Percentiles rank a stretch among this genome's conserved stretches.
These are phyloP conservation scores for Hericium erinaceus DNA, from an alignment of 768 basidiomycete genomes.

Conservation along the genomic window DNA sequence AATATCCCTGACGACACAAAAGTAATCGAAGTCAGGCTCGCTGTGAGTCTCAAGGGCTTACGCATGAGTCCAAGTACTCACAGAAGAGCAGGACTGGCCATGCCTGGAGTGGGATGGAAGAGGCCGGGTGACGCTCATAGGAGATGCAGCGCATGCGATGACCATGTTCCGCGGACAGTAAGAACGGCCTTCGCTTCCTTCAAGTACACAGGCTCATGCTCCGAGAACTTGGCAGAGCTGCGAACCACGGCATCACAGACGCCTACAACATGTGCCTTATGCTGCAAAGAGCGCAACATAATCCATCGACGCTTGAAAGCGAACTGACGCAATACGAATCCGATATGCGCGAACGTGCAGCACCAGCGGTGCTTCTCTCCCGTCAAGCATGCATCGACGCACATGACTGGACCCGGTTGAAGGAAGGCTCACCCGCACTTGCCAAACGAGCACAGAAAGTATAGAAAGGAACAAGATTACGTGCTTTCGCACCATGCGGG, in stretches of 20 bases:
- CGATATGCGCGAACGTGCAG: not conserved
- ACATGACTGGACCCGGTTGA: not conserved
- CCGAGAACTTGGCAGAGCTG: not conserved
- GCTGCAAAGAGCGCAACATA: not conserved
- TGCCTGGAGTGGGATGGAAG: not conserved
- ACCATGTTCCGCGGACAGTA: not conserved
- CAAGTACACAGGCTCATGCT: not conserved
- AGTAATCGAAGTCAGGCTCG: not conserved
- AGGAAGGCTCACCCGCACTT: not conserved
- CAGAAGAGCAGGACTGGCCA: not conserved
- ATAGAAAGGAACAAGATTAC: not conserved
- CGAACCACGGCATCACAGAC: not conserved
- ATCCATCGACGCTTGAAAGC: not conserved
- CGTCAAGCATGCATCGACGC: not conserved
- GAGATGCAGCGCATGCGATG: not conserved
- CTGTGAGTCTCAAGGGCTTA: not conserved
- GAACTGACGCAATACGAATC: not conserved
- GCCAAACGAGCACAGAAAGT: not conserved
- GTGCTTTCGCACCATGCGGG: not conserved
- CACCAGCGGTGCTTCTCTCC: not conserved
- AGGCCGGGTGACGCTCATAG: not conserved
- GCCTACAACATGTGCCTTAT: not conserved
- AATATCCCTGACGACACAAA: not conserved
- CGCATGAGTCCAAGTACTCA: not conserved
- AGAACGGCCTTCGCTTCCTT: not conserved